Conservation (phyloP, 129 eudicot genomes). For the Deinandra increscens region DNA sequence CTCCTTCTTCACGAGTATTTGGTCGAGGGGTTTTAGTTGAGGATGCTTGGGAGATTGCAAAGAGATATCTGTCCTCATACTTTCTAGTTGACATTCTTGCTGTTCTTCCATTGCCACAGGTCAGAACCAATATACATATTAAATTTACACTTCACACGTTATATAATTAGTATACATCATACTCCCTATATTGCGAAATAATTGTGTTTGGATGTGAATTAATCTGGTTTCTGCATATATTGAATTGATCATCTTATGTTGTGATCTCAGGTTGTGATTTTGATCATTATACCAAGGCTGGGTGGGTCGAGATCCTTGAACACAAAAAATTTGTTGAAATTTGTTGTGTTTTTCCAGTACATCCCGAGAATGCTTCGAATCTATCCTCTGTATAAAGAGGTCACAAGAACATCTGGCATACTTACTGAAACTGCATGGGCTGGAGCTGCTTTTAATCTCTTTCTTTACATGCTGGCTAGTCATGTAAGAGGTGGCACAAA, state of each 20-base stretch:
- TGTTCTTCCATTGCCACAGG: slow-evolving; percentile 98
- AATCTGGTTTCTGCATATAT: background rate
- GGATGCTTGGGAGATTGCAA: slow-evolving; percentile 85
- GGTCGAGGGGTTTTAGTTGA: slow-evolving; percentile 94
- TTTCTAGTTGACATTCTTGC: slow-evolving; percentile 90
- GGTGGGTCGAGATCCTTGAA: slow-evolving; percentile 67
- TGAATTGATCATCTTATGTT: background rate
- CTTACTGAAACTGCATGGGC: slow-evolving; percentile 99
- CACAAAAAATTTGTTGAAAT: slow-evolving; percentile 80
- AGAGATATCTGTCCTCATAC: slow-evolving; percentile 73
- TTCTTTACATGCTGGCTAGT: slow-evolving; percentile 98
- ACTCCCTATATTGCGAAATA: too few relatives aligned
- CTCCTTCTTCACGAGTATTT: slow-evolving; percentile 96
- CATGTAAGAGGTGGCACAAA: slow-evolving; percentile 61
- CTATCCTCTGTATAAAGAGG: slow-evolving; percentile 80
- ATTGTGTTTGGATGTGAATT: too few relatives aligned
- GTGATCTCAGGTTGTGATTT: slow-evolving; percentile 60
- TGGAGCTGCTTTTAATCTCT: slow-evolving; percentile 94
- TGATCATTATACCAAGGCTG: slow-evolving; percentile 60
- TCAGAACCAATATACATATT: slow-evolving; percentile 14
- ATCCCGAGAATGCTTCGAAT: slow-evolving; percentile 83
- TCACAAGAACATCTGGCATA: slow-evolving; percentile 92
- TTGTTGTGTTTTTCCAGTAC: slow-evolving; percentile 84
- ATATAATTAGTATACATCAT: too few relatives aligned
- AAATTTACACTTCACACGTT: too few relatives aligned